A percentile compares a stretch with the other conserved stretches of the same genome.
Evolutionary conservation across 2,329 filamentous ascomycete genomes (phyloP).

Genomic region (Sporothrix dimorphospora): DNA sequence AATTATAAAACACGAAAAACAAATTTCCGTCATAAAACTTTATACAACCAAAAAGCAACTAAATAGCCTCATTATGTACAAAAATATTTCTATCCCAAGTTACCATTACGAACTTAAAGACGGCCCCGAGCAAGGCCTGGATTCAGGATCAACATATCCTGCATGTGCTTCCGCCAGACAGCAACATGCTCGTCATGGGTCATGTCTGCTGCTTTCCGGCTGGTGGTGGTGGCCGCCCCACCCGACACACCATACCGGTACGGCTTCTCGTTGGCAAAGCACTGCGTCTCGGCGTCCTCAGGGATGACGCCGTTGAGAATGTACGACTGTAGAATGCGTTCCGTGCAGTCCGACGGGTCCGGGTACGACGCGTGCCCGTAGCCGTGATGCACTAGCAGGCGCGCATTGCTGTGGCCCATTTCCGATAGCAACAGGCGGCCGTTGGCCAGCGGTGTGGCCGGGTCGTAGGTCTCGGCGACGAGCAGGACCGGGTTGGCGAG

Average conservation of each 20-base stretch:
- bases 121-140: slow-evolving; percentile 30
- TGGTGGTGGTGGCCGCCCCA: background rate
- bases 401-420: slow-evolving; percentile 52
- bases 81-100: background rate
- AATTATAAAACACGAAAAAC: background rate
- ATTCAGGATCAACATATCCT: slow-evolving; percentile 32
- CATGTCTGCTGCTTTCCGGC: background rate
- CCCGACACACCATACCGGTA: slow-evolving; percentile 46
- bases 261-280: slow-evolving; percentile 53
- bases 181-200: slow-evolving; percentile 23
- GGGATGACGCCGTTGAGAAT: slow-evolving; percentile 49
- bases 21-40: too few species aligned
- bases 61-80: too few species aligned
- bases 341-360: slow-evolving; percentile 52
- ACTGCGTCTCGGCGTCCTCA: slow-evolving; percentile 47
- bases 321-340: slow-evolving; percentile 45
- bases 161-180: slow-evolving; percentile 34
- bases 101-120: background rate
- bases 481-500: slow-evolving; percentile 51
- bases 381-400: slow-evolving; percentile 53
- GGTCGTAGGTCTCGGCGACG: slow-evolving; percentile 55
- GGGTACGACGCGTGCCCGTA: slow-evolving; percentile 51
- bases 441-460: slow-evolving; percentile 54
- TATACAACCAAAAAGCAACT: background rate
- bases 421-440: slow-evolving; percentile 48